Conservation (phyloP, 1,284 basidiomycete genomes). For the Prillingera fragicola region DNA sequence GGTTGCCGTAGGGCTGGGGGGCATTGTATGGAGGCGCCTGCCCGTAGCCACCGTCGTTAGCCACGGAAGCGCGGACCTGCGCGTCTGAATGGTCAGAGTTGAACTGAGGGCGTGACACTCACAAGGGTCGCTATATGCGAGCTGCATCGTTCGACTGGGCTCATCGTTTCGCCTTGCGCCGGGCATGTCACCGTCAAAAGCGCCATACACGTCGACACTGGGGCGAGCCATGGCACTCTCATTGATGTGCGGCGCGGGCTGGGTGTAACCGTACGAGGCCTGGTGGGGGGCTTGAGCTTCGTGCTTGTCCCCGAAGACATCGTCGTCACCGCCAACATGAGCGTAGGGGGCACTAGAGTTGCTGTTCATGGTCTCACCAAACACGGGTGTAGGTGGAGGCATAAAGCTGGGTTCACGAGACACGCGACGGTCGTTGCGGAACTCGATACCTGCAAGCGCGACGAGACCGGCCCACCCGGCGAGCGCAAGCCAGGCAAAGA, state of each 20-base stretch:
- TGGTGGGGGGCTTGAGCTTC: constrained; percentile 8
- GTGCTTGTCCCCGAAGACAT: constrained; percentile 31
- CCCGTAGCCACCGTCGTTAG: constrained; percentile 6
- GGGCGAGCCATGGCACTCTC: constrained; percentile 50
- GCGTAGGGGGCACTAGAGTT: constrained; percentile 19
- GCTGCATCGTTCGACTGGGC: constrained; percentile 71
- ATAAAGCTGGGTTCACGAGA: constrained; percentile 33
- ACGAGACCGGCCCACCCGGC: constrained; percentile 31
- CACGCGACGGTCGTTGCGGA: constrained; percentile 30
- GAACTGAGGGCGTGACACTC: constrained; percentile 52
- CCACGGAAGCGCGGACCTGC: constrained; percentile 32
- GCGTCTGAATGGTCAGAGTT: constrained; percentile 24
- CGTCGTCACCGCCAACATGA: constrained; percentile 27
- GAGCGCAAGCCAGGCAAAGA: constrained; percentile 67
- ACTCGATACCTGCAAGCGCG: constrained; percentile 28
- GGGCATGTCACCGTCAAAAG: constrained; percentile 57
- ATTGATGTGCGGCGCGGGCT: constrained; percentile 42
- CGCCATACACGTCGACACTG: constrained; percentile 78
- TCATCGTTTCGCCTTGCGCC: constrained; percentile 42
- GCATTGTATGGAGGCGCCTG: not conserved
- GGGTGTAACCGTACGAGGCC: constrained; percentile 3
- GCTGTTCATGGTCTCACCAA: not conserved
- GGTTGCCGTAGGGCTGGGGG: not conserved
- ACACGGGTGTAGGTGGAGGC: constrained; percentile 22
- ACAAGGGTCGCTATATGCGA: constrained; percentile 46